Evolutionary conservation across 2,329 filamentous ascomycete species (phyloP).

Genomic region (Aspergillus brasiliensis): DNA sequence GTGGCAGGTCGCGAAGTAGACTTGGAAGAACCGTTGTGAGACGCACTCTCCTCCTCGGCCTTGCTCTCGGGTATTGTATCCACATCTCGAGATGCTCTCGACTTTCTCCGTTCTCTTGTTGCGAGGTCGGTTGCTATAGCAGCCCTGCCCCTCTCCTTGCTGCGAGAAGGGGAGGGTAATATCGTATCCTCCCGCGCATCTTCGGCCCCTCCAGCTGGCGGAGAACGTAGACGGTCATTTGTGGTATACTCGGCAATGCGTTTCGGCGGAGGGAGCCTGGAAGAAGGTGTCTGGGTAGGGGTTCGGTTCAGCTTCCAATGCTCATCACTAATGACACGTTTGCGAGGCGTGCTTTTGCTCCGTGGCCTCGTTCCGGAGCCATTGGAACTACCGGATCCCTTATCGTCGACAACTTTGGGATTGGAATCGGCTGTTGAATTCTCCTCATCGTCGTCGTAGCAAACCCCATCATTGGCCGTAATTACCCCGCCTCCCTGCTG

Average conservation of each 20-base stretch:
- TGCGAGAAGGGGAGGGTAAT: constrained; percentile 25
- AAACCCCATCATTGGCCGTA: constrained; percentile 59
- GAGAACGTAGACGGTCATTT: constrained; percentile 30
- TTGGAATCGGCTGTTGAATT: constrained; percentile 29
- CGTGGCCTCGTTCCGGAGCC: constrained; percentile 36
- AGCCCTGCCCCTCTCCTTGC: constrained; percentile 32
- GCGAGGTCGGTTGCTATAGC: constrained; percentile 27
- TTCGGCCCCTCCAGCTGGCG: constrained; percentile 31
- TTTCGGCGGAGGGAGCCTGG: constrained; percentile 46
- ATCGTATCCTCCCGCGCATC: constrained; percentile 28
- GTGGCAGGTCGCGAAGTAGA: constrained; percentile 25
- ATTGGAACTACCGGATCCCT: constrained; percentile 21
- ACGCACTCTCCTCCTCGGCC: constrained; percentile 20
- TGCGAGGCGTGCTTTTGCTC: constrained; percentile 71
- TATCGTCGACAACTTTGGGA: constrained; percentile 29
- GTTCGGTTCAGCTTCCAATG: constrained; percentile 69
- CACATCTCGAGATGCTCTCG: constrained; percentile 23
- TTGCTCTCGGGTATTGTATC: constrained; percentile 25
- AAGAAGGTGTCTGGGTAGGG: constrained; percentile 44
- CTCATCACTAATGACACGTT: constrained; percentile 88
- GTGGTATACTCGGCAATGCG: constrained; percentile 45
- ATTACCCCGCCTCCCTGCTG: constrained; percentile 71
- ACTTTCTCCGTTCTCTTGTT: constrained; percentile 28
- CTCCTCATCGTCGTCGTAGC: constrained; percentile 57
- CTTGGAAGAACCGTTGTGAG: constrained; percentile 21